Conservation (phyloP, 495 filamentous ascomycete species). For the Xylaria sp. region DNA sequence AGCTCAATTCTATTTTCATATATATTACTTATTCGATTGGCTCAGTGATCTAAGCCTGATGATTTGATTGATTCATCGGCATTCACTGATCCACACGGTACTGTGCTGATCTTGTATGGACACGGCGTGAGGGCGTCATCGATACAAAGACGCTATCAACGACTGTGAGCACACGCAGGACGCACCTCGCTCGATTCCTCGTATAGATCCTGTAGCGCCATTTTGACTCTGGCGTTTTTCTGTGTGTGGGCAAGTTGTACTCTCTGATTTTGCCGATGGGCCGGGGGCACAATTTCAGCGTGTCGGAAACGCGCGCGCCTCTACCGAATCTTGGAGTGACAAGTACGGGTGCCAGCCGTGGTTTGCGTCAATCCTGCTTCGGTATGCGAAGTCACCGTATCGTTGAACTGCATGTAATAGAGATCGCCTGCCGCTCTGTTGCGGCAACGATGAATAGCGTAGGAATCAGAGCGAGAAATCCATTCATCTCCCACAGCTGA, state of each 20-base stretch:
- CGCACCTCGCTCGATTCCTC: not conserved
- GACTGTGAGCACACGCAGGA: not conserved
- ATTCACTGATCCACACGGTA: not conserved
- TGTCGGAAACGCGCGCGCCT: not conserved
- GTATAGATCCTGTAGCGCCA: not conserved
- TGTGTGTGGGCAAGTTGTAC: not conserved
- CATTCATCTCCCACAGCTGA: not conserved
- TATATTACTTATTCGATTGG: not conserved
- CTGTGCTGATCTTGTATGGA: not conserved
- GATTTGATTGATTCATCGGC: not conserved
- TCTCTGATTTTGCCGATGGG: not conserved
- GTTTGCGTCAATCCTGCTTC: not conserved
- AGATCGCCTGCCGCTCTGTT: not conserved
- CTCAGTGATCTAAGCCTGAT: not conserved
- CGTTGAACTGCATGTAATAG: not conserved
- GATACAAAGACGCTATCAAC: not conserved
- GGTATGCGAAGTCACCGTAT: slow-evolving; percentile 12
- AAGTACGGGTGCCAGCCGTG: not conserved
- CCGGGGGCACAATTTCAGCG: not conserved
- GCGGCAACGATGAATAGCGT: not conserved
- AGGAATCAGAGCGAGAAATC: slow-evolving; percentile 14
- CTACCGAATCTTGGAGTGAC: not conserved
- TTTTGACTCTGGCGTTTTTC: not conserved
- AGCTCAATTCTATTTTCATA: not conserved
- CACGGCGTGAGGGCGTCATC: not conserved